Evolutionary conservation across 2,329 filamentous ascomycete species (phyloP).

Genomic region (Talaromyces islandicus): DNA sequence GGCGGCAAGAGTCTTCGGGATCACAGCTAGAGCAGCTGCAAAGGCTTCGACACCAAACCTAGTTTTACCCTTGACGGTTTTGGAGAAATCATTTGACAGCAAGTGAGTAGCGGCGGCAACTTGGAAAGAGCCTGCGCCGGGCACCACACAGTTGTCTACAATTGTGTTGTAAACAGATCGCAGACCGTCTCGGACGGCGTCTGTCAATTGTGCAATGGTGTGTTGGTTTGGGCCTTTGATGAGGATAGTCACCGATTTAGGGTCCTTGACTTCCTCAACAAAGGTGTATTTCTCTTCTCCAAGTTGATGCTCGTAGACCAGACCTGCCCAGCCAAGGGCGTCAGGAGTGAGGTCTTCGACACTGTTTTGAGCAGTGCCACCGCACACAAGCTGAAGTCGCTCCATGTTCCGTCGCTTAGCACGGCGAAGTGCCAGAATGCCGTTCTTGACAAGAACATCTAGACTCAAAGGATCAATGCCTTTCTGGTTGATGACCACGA

Average conservation of each 20-base stretch:
- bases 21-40: conserved; percentile 87
- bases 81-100: conserved; percentile 77
- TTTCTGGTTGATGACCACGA: conserved; percentile 99
- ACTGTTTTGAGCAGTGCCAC: conserved; percentile 87
- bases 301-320: conserved; percentile 94
- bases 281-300: conserved; percentile 99
- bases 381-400: conserved; percentile 88
- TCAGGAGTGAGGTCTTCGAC: conserved; percentile 88
- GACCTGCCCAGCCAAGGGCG: conserved; percentile 88
- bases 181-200: conserved; percentile 90
- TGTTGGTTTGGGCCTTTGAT: conserved; percentile 98
- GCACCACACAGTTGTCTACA: conserved; percentile 93
- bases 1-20: conserved; percentile 93
- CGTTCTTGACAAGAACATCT: conserved; percentile 95
- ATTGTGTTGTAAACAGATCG: conserved; percentile 99
- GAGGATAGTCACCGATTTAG: conserved; percentile 93
- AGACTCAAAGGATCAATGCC: conserved; percentile 95
- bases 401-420: conserved; percentile 99
- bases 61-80: conserved; percentile 93
- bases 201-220: conserved; percentile 93
- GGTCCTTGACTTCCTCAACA: conserved; percentile 95
- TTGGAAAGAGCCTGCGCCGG: conserved; percentile 92
- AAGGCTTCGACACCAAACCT: conserved; percentile 95
- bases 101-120: conserved; percentile 85
- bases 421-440: conserved; percentile 86